Evolutionary conservation across 352 stramenopile genomes (phyloP), one percentile per base, ranked within the genome.

Genomic region (Globisporangium okanoganense): DNA sequence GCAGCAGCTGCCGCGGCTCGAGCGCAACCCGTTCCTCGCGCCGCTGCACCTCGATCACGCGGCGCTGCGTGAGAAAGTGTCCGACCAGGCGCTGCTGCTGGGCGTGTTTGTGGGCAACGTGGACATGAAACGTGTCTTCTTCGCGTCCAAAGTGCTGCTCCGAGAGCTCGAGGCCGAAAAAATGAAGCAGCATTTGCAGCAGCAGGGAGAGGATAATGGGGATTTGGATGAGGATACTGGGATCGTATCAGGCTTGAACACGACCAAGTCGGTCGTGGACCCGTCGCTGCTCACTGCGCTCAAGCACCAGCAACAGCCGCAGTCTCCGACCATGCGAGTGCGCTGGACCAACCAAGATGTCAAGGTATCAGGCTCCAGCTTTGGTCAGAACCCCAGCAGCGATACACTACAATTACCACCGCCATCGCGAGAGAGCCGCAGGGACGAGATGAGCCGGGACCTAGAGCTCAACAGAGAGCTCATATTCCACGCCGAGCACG

Each of bases 1-100:
- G 22, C 70, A 73, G 12, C 58, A 62, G 5, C 47, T 91, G n/a
- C 49, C 29, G n/a, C 73, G 69, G 2, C 69, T 92, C 10, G 56
- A 68, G 52, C 71, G 79, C n/a, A 94, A 94, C 29, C 85, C 80
- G 48, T 83, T 92, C 48, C 67, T 94, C 36, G 65, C 69, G 36
- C 57, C 68, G 5, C 64, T 93, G 16, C 76, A 86, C 35, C 58
- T 92, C 25, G 75, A 90, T 44, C 79, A 94, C 45, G 62, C 68
- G 12, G 70, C 71, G 31, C 51, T 92, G 27, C 63, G 66, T 1
- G 75, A 88, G 41, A 24, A 50, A 5, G 55, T 50, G 2, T 33
- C 56, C 3, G 66, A 72, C 12, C 49, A 62, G 3, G 73, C 71
- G 16, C 25, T 64, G 22, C 48, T 72, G 22, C 71, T 83, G 29